A percentile compares a stretch with the other conserved stretches of the same genome.
phyloP scores from a whole-genome alignment of 495 filamentous ascomycete genomes.

The Elaphomyces granulatus region DNA sequence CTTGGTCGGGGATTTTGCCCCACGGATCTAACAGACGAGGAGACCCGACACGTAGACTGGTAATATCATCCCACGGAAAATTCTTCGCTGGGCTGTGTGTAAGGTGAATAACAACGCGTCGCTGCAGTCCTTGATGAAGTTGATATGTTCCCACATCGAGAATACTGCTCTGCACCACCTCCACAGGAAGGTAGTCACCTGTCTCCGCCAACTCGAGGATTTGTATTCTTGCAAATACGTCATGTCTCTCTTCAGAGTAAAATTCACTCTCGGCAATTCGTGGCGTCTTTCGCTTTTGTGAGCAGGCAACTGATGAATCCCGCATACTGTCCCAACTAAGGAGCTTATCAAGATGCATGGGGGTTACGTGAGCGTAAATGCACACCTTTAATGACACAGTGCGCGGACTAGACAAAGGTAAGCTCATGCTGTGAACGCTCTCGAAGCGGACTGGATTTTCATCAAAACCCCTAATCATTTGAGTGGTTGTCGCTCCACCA shows the following conservation, averaged over 20 bases:
- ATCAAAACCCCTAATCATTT: conserved; percentile 89
- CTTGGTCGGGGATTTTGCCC: conserved; percentile 69
- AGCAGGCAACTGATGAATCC: conserved; percentile 36
- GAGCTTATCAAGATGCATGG: conserved; percentile 93
- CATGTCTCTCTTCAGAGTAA: conserved; percentile 83
- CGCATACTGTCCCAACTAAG: conserved; percentile 99
- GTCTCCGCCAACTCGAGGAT: conserved; percentile 82
- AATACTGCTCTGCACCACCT: conserved; percentile 72
- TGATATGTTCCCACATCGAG: conserved; percentile 82
- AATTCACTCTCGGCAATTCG: conserved; percentile 84
- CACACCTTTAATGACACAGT: conserved; percentile 71
- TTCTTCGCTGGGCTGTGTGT: conserved; percentile 80
- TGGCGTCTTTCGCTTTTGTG: conserved; percentile 47
- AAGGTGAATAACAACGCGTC: conserved; percentile 71
- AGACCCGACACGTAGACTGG: conserved; percentile 56
- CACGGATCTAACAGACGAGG: conserved; percentile 71
- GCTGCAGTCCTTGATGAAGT: conserved; percentile 87
- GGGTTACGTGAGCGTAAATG: conserved; percentile 79
- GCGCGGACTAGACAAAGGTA: conserved; percentile 71
- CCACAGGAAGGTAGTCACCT: conserved; percentile 82
- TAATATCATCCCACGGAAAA: conserved; percentile 73
- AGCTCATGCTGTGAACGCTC: conserved; percentile 96
- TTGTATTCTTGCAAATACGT: conserved; percentile 76
- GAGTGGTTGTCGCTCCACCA: conserved; percentile 81
- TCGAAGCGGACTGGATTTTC: conserved; percentile 91